Percentiles rank a stretch among this genome's conserved stretches.
Conservation (phyloP, 495 filamentous ascomycete genomes). For the Neurospora sp. region DNA sequence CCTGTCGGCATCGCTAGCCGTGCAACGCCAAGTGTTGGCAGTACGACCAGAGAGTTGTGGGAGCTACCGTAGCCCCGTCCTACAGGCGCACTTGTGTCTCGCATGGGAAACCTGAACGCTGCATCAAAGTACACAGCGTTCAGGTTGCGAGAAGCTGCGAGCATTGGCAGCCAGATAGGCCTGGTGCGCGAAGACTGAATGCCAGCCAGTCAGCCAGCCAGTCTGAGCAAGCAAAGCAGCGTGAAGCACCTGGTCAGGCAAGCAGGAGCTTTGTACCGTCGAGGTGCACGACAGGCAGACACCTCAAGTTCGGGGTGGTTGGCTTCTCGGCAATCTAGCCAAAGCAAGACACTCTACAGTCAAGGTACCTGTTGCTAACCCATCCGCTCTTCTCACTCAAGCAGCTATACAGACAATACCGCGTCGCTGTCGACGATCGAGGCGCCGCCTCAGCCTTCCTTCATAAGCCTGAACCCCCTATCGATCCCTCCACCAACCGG, state of each 20-base stretch:
- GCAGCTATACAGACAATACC: neutral
- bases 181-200: neutral
- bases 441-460: constrained; percentile 34
- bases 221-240: neutral
- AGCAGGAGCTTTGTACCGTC: neutral
- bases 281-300: neutral
- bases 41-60: constrained; percentile 21
- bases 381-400: neutral
- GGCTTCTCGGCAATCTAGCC: neutral
- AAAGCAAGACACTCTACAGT: neutral
- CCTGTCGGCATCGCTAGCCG: constrained; percentile 26
- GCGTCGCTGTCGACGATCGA: constrained; percentile 35
- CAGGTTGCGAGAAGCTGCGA: constrained; percentile 18
- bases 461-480: constrained; percentile 32
- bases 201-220: neutral
- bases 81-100: constrained; percentile 29
- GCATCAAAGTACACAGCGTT: constrained; percentile 16
- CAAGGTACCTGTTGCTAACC: neutral
- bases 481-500: constrained; percentile 33
- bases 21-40: constrained; percentile 35
- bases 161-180: neutral
- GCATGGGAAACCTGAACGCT: constrained; percentile 12
- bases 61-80: constrained; percentile 17
- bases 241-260: neutral
- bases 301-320: neutral